Conservation (phyloP, 306 rosid species). For the Vigna reflexopilosa region DNA sequence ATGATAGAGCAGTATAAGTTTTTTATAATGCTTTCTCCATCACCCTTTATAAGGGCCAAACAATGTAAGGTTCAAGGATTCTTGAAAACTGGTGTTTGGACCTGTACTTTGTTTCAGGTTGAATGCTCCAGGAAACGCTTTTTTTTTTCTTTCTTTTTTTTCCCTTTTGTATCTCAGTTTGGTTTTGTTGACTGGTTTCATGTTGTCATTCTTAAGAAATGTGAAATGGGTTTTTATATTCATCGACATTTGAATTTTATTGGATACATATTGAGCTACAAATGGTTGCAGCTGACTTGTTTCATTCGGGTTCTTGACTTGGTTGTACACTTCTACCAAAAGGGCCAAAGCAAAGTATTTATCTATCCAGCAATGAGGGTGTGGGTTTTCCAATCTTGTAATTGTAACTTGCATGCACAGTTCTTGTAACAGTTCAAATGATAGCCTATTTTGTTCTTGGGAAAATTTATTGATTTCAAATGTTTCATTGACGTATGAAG, state of each 20-base stretch:
- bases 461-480: slow-evolving; percentile 14
- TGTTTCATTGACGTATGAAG: slow-evolving; percentile 49
- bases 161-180: background rate
- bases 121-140: slow-evolving; percentile 4
- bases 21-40: slow-evolving; percentile 22
- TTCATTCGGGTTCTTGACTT: slow-evolving; percentile 7
- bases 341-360: background rate
- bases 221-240: background rate
- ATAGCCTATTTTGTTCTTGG: background rate
- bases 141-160: background rate
- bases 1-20: slow-evolving; percentile 1
- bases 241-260: background rate
- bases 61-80: slow-evolving; percentile 21
- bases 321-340: background rate
- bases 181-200: background rate
- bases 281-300: background rate
- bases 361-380: background rate
- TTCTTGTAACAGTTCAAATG: background rate
- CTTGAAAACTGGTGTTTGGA: background rate
- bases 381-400: slow-evolving; percentile 3
- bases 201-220: slow-evolving; percentile 4
- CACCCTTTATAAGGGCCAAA: slow-evolving; percentile 3
- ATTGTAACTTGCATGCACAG: slow-evolving; percentile 14
- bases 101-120: slow-evolving; percentile 14
- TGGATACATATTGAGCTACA: background rate